Conservation (phyloP, 495 filamentous ascomycete species). For the Lophiostoma macrostomum region DNA sequence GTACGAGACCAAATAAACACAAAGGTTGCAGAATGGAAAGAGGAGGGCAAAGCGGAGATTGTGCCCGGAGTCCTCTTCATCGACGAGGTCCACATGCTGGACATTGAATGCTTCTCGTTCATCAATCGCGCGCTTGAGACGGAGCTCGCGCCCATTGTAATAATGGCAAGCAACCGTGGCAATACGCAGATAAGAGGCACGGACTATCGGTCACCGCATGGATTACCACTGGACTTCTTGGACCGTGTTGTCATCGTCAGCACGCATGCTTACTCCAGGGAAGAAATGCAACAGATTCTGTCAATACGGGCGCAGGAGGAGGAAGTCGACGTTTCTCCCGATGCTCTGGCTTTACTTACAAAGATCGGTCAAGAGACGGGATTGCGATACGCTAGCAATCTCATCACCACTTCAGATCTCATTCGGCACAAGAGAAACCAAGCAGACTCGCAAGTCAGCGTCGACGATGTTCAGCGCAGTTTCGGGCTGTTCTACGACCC, state of each 20-base stretch:
- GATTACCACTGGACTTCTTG: constrained; percentile 91
- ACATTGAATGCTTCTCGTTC: constrained; percentile 98
- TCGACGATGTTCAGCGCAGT: constrained; percentile 88
- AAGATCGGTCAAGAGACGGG: constrained; percentile 94
- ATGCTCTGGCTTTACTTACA: constrained; percentile 85
- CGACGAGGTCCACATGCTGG: constrained; percentile 99
- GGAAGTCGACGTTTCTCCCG: constrained; percentile 83
- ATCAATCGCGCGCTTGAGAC: constrained; percentile 95
- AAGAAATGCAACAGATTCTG: constrained; percentile 88
- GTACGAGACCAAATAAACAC: constrained; percentile 98
- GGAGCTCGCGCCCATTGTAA: constrained; percentile 93
- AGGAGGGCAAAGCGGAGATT: constrained; percentile 97
- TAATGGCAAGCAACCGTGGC: constrained; percentile 98
- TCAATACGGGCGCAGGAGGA: constrained; percentile 91
- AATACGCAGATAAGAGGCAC: constrained; percentile 91
- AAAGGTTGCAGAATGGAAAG: constrained; percentile 97
- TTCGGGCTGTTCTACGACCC: constrained; percentile 93
- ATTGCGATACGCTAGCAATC: constrained; percentile 87
- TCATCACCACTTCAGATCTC: constrained; percentile 89
- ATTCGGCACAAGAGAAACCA: constrained; percentile 74
- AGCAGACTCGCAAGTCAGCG: constrained; percentile 72
- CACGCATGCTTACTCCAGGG: constrained; percentile 79
- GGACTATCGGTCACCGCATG: constrained; percentile 85
- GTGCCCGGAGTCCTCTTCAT: constrained; percentile 97
- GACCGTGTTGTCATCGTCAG: constrained; percentile 95